These are phyloP conservation scores for Cladosporium phlei DNA, from an alignment of 2,329 filamentous ascomycete species.

Conservation along the genomic window DNA sequence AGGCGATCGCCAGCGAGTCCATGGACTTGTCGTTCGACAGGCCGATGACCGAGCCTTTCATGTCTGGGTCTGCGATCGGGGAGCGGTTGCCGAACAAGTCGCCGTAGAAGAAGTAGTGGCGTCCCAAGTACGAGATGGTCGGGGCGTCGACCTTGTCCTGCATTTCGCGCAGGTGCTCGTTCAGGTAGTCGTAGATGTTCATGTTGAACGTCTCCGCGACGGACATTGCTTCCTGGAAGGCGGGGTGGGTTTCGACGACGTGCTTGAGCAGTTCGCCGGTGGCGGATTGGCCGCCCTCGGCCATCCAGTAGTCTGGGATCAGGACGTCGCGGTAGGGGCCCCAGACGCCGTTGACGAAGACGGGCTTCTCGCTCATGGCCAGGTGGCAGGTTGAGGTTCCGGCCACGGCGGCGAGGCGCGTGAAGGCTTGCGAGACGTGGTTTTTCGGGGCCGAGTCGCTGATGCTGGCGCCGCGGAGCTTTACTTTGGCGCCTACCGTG, in stretches of 20 bases:
- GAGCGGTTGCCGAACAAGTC: conserved; percentile 96
- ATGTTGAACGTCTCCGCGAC: conserved; percentile 75
- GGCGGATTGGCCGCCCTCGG: conserved; percentile 92
- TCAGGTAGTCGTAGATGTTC: conserved; percentile 94
- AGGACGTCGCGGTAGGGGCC: conserved; percentile 94
- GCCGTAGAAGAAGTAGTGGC: conserved; percentile 98
- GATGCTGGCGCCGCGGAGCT: conserved; percentile 50
- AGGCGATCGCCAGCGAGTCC: conserved; percentile 82
- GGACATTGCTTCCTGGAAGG: conserved; percentile 73
- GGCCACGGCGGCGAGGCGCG: conserved; percentile 85
- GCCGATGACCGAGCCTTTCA: conserved; percentile 86
- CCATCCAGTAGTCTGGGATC: conserved; percentile 90
- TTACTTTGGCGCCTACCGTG: conserved; percentile 94
- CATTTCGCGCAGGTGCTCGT: conserved; percentile 77
- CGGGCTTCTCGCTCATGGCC: conserved; percentile 86
- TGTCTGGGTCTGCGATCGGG: conserved; percentile 84
- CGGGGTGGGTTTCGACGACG: conserved; percentile 90
- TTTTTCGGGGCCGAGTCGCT: conserved; percentile 67
- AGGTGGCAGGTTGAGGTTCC: conserved; percentile 97
- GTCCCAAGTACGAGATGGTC: conserved; percentile 75
- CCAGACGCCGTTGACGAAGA: conserved; percentile 96
- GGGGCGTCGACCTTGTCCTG: conserved; percentile 65
- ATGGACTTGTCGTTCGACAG: conserved; percentile 81
- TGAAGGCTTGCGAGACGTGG: conserved; percentile 88
- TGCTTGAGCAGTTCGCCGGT: conserved; percentile 93